A percentile compares a stretch with the other conserved stretches of the same genome.
Evolutionary conservation across 208 protist genomes (phyloP).

Genomic region (Herpetomonas tarakana): DNA sequence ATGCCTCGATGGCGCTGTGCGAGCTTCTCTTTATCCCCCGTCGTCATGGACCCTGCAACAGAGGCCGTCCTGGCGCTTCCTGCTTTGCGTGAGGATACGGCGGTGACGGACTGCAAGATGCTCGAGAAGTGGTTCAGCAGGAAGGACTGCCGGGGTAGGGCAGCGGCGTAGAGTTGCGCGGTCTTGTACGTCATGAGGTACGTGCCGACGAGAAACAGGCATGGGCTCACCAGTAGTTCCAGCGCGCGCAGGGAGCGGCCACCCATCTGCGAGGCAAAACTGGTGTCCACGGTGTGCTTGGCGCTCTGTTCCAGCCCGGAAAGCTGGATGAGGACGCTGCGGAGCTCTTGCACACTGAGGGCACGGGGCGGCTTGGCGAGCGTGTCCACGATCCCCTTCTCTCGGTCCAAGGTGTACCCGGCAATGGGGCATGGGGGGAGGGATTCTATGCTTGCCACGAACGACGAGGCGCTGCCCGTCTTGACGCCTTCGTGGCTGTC

Average conservation of each 20-base stretch:
- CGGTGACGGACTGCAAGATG: slow-evolving; percentile 21
- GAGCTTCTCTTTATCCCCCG: slow-evolving; percentile 32
- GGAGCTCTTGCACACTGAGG: slow-evolving; percentile 38
- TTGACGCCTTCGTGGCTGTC: background rate
- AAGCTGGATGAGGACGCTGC: slow-evolving; percentile 46
- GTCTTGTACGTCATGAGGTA: slow-evolving; percentile 78
- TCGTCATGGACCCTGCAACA: no score
- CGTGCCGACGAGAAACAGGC: slow-evolving; percentile 46
- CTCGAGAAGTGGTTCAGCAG: slow-evolving; percentile 41
- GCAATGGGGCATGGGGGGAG: slow-evolving; percentile 58
- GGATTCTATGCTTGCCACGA: slow-evolving; percentile 7
- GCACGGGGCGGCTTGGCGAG: slow-evolving; percentile 26
- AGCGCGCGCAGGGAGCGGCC: slow-evolving; percentile 41
- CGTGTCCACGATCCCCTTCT: slow-evolving; percentile 49
- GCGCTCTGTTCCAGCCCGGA: slow-evolving; percentile 58
- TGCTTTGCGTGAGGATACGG: no score
- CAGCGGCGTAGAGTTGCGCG: slow-evolving; percentile 48
- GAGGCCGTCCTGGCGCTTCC: no score
- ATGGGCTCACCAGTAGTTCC: slow-evolving; percentile 60
- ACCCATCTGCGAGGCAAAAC: slow-evolving; percentile 48
- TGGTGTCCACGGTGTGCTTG: slow-evolving; percentile 57
- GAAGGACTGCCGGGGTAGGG: slow-evolving; percentile 57
- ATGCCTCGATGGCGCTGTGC: slow-evolving; percentile 58
- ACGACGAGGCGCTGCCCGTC: background rate
- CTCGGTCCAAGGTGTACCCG: slow-evolving; percentile 32